Evolutionary conservation across 257 asterid species (phyloP), one percentile per base, ranked within the genome.

Genomic region (Ballota nigra): DNA sequence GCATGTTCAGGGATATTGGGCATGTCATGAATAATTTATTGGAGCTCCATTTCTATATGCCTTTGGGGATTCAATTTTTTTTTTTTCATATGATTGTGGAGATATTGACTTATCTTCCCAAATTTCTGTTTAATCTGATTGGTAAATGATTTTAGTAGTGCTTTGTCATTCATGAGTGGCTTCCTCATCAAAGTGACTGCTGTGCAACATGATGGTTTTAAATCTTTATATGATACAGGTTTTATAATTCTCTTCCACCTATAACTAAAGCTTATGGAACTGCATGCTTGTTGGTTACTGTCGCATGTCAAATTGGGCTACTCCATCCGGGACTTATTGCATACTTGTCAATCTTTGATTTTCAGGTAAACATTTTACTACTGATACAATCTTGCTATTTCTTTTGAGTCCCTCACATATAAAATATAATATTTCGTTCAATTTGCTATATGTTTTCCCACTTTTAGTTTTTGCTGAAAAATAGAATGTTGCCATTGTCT

Each of bases 221-320:
- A 31, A 38, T 63, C 24, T 40, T 67, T 67, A 23, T 53, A 9
- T 63, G 62, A 65, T 77, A 43, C 90, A 94, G 99, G 78, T 94
- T 43, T 80, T 94, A 91, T 56, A 78, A 88, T 49, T 89, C 97
- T 52, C 98, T 94, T 84, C 99, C 99, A 20, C 97, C 99, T 13
- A 85, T 95, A 60, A 89, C 92, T 83, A 92, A 86, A 89, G 89
- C 88, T 52, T 95, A 85, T 80, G 99, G 99, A 67, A 95, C 98
- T 58, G 86, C 86, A 10, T 95, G 98, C 85, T 82, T 95, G 33
- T 13, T 77, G 57, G 69, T 71, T 65, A 86, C 97, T 2, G 78
- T 86, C 60, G 88, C 82, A 62, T 79, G 75, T 62, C 95, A 87
- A 71, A 9, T 92, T 73, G 97, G 97, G 80, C 62, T 92, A 23